Evolutionary conservation across 2,329 filamentous ascomycete genomes (phyloP), one percentile per base, ranked within the genome.

Genomic region (Fusarium secorum): DNA sequence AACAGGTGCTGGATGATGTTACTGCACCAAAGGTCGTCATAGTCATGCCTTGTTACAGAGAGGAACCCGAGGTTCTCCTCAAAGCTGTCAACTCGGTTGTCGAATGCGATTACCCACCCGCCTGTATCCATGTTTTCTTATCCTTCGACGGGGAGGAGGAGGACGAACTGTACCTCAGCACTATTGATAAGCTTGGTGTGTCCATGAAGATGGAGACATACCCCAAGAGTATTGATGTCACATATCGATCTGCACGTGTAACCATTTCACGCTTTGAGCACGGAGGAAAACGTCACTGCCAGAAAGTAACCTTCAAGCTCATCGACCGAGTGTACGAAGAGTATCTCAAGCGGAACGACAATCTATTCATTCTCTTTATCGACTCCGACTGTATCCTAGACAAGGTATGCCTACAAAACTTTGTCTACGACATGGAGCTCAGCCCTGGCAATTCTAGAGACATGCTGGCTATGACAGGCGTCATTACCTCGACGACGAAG

Each of bases 391-490:
- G 96, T 81, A 96, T 98, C 68, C 85, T 98, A 53, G 95, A 98
- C 83, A 89, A 90, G 64, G 89, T 95, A 42, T 98, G 95, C 79
- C 88, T 98, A 65, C 95, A 98, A 79, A 98, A 98, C 80, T 98
- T 98, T 81, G 93, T 98, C 83, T 98, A 96, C 81, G 95, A 98
- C 79, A 98, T 98, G 96, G 94, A 98, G 81, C 85, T 98, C 66
- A 97, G 95, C 80, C 95, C 95, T 2, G 95, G 95, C 59, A 97
- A 95, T 82, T 90, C 93, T 78, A 90, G 91, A 78, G 93, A 97
- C 79, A 98, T 97, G 93, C 86, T 98, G 77, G 95, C 95, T 57
- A 98, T 98, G 94, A 98, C 95, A 18, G 95, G 95, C 35, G 93
- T 98, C 77, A 98, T 98, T 77, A 98, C 95, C 4, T 95, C 94